Evolutionary conservation across 352 stramenopile species (phyloP), one percentile per base, ranked within the genome.

Genomic region (Pythium brachiatum): DNA sequence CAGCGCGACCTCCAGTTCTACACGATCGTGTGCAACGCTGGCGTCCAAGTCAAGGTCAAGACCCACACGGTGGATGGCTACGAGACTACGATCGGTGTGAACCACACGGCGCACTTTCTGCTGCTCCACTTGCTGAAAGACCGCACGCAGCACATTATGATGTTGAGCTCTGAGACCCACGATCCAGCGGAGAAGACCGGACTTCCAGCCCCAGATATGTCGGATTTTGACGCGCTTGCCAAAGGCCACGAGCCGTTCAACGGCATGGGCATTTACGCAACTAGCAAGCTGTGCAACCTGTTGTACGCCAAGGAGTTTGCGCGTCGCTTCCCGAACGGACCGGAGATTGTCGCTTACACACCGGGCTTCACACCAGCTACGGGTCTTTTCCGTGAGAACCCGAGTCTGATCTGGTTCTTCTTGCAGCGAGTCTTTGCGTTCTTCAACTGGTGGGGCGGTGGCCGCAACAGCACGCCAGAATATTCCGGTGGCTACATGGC

Each of bases 51-150:
- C 18, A 54, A 52, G 15, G 29, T 26, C 15, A 68, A 68, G 29
- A 53, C 58, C 4, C 26, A 63, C 18, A 79, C 74, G 0, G 43
- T 53, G 0, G 76, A 79, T 25, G 76, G 74, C 18, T 78, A 79
- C 25, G 72, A 83, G 52, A n/a, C 41, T 1, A 79, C 72, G 2
- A 66, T 83, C 20, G 72, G 48, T 8, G 58, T 66, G 48, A 86
- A 86, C 66, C 69, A 80, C 54, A 53, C 79, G 3, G 74, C 60
- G 1, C 74, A 78, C 41, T 83, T 81, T 55, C 36, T 79, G 47
- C 60, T 86, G 18, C 20, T 68, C 18, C 55, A 60, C 26, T 39
- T 69, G 2, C 62, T 81, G 6, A 39, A 54, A 16, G 43, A 60
- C 6, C 47, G 61, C 20, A 71, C 68, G 3, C 34, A 73, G 43